A percentile compares a stretch with the other conserved stretches of the same genome.
Conservation (phyloP, 495 filamentous ascomycete species). For the Recurvomyces mirabilis region DNA sequence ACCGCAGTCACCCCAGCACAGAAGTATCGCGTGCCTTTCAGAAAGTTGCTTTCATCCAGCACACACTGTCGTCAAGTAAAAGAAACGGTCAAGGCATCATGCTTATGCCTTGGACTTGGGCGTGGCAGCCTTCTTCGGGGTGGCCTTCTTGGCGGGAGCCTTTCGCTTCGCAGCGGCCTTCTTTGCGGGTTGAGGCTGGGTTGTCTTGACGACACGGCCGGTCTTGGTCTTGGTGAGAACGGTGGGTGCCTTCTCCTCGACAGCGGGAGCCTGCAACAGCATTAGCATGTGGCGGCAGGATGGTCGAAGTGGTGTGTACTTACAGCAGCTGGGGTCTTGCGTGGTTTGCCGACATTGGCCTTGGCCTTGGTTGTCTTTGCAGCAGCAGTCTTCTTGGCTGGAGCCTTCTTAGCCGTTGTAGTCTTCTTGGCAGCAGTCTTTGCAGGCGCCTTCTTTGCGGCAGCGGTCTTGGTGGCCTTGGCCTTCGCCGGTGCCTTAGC, state of each 20-base stretch:
- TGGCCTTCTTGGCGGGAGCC: slow-evolving; percentile 40
- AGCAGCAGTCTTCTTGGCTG: slow-evolving; percentile 38
- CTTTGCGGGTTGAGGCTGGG: slow-evolving; percentile 35
- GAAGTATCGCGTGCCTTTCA: not conserved
- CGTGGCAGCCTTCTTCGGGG: slow-evolving; percentile 30
- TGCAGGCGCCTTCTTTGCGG: slow-evolving; percentile 27
- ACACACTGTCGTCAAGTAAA: not conserved
- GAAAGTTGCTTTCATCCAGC: not conserved
- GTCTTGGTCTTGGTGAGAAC: slow-evolving; percentile 81
- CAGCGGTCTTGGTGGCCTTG: slow-evolving; percentile 16
- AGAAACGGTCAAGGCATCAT: not conserved
- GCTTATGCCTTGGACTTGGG: slow-evolving; percentile 11
- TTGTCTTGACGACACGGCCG: slow-evolving; percentile 74
- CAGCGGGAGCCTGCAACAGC: slow-evolving; percentile 44
- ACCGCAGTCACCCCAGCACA: not conserved
- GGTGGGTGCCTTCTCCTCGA: slow-evolving; percentile 62
- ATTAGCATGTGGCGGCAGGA: not conserved
- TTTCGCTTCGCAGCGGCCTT: slow-evolving; percentile 50
- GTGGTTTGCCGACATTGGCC: slow-evolving; percentile 34
- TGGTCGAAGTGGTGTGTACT: slow-evolving; percentile 12
- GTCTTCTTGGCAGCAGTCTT: slow-evolving; percentile 34
- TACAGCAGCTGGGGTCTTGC: slow-evolving; percentile 30
- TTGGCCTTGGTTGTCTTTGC: slow-evolving; percentile 45
- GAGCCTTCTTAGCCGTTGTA: slow-evolving; percentile 40
- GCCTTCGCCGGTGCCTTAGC: slow-evolving; percentile 20